phyloP scores from a whole-genome alignment of 2,329 filamentous ascomycete genomes.

The Rhynchosporium secalis region DNA sequence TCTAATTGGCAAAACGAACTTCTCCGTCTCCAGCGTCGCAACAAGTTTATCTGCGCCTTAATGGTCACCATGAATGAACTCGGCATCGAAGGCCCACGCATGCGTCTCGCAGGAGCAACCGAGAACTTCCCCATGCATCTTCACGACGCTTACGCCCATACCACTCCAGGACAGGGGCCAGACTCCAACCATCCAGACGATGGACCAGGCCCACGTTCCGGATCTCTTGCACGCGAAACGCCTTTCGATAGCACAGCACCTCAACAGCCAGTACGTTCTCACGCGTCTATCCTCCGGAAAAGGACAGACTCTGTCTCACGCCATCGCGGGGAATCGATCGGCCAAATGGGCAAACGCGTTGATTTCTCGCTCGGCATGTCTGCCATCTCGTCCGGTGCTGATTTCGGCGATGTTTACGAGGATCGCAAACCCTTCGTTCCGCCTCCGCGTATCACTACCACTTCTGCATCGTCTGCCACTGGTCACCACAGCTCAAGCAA shows the following conservation, averaged over 20 bases:
- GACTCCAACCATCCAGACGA: neutral
- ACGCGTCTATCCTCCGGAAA: constrained; percentile 57
- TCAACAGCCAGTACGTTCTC: constrained; percentile 35
- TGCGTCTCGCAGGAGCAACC: constrained; percentile 37
- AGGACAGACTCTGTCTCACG: constrained; percentile 46
- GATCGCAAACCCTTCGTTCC: constrained; percentile 46
- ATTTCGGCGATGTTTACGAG: constrained; percentile 65
- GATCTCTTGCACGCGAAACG: constrained; percentile 43
- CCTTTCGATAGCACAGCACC: constrained; percentile 31
- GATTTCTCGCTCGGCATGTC: constrained; percentile 72
- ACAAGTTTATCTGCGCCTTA: constrained; percentile 90
- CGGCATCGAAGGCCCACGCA: constrained; percentile 40
- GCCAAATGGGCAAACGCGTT: constrained; percentile 60
- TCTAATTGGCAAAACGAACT: constrained; percentile 95
- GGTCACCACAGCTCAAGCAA: constrained; percentile 7
- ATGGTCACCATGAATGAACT: constrained; percentile 70
- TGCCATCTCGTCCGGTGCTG: constrained; percentile 56
- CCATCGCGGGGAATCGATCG: constrained; percentile 56
- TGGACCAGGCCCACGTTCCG: constrained; percentile 38
- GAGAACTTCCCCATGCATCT: constrained; percentile 37
- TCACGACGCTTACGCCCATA: constrained; percentile 34
- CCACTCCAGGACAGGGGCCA: constrained; percentile 10
- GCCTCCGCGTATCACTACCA: constrained; percentile 44
- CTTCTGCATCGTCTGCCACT: constrained; percentile 31
- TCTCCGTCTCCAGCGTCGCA: constrained; percentile 82